Base-by-base conservation (phyloP, 73 alveolate species). In the Paraurostyla sp. region DNA sequence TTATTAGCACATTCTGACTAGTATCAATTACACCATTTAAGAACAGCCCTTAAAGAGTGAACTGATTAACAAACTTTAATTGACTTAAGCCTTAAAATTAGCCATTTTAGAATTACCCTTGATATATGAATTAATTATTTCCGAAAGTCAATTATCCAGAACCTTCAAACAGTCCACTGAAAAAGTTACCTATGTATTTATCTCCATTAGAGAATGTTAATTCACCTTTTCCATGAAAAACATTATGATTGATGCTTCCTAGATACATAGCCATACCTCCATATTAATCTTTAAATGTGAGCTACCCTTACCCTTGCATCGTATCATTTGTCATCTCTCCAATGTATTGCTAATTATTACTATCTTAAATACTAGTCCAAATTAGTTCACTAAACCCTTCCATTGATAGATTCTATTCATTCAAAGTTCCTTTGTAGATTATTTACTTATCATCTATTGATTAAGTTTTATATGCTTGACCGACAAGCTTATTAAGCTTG, bases 221-320 rank as follows among this genome's bases (percentile, higher is more conserved):
- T n/a, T 69, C 84, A 3, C 84, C 84, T 40, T 43, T 69, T 16
- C 84, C 84, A 69, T 69, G 35, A 35, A 69, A 69, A 3, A 69
- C 20, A 42, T 69, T 69, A 69, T 69, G 41, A 22, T 38, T 9
- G 41, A 69, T 41, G 16, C 62, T 43, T 11, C 84, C 84, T 11
- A n/a, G 41, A 38, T 69, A 69, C 25, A 16, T 35, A 36, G 84
- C 84, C 42, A 41, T 38, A 35, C 84, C 84, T 69, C 62, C 62
- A 38, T 69, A 69, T 36, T 69, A 42, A 43, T 69, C 84, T 32
- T n/a, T 27, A 69, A 69, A 69, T 36, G 84, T 22, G 20, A 69
- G 40, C 35, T 69, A 43, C 3, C 84, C 84, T 69, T 69, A 32
- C 45, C 84, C 84, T 20, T 30, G 9, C 3, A 69, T 36, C 38